Percentiles rank a stretch among this genome's conserved stretches.
phyloP scores from a whole-genome alignment of 1,284 basidiomycete species.

The Trametes hirsuta region DNA sequence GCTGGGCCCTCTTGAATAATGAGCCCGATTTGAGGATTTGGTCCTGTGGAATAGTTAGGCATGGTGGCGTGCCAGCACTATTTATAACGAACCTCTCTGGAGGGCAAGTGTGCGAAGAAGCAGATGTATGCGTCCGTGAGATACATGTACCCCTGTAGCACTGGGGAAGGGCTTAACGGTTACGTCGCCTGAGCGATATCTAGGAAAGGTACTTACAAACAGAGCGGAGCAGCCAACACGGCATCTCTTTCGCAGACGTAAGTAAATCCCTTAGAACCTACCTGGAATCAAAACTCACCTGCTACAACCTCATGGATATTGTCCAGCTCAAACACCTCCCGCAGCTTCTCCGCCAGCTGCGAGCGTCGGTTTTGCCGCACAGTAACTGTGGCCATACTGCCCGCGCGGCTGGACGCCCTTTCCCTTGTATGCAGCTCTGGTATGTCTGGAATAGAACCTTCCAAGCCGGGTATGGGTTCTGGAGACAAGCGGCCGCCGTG shows the following conservation, averaged over 20 bases:
- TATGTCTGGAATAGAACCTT: constrained; percentile 10
- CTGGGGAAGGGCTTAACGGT: constrained; percentile 40
- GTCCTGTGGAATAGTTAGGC: constrained; percentile 52
- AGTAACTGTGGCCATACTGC: constrained; percentile 61
- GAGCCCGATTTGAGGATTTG: constrained; percentile 88
- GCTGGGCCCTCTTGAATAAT: constrained; percentile 80
- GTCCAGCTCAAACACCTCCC: constrained; percentile 82
- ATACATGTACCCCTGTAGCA: constrained; percentile 97
- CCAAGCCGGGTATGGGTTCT: constrained; percentile 17
- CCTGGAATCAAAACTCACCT: constrained; percentile 46
- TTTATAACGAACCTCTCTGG: constrained; percentile 61
- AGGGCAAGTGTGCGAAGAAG: constrained; percentile 96
- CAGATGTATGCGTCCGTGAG: constrained; percentile 90
- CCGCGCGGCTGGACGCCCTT: constrained; percentile 33
- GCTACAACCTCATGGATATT: constrained; percentile 83
- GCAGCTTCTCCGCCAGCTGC: constrained; percentile 80
- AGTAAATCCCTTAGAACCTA: constrained; percentile 1
- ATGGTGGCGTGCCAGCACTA: neutral
- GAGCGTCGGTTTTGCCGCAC: constrained; percentile 71
- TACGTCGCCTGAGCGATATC: neutral
- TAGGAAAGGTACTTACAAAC: neutral
- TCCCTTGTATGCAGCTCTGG: constrained; percentile 1
- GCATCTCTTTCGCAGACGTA: constrained; percentile 65
- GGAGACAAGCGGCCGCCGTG: constrained; percentile 21
- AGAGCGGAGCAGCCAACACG: constrained; percentile 57